A percentile compares a stretch with the other conserved stretches of the same genome.
Evolutionary conservation across 257 asterid species (phyloP).

Genomic region (Solanum raphanifolium): DNA sequence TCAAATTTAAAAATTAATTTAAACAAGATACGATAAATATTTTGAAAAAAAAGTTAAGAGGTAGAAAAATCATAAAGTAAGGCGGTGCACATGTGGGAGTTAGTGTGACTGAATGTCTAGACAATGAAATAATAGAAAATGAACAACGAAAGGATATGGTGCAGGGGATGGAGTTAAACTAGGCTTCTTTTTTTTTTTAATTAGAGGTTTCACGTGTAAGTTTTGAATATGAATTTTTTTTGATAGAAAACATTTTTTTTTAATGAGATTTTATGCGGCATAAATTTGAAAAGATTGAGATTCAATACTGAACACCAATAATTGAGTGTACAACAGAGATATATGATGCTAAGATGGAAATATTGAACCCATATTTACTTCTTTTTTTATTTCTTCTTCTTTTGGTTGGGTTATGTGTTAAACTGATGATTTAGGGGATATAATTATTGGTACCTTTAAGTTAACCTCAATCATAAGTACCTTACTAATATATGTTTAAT

Average conservation of each 20-base stretch:
- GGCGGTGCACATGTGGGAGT: neutral
- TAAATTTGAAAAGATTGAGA: too few relatives aligned
- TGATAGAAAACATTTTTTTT: too few relatives aligned
- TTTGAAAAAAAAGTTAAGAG: neutral
- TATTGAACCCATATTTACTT: neutral
- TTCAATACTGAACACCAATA: fast-evolving
- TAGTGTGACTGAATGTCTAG: neutral
- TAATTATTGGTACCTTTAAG: neutral
- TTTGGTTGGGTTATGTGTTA: neutral
- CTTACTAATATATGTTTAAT: neutral
- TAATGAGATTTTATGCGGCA: fast-evolving
- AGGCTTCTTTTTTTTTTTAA: fast-evolving
- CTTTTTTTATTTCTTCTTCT: neutral
- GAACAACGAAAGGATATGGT: neutral
- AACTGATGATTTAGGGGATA: neutral
- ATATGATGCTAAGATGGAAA: too few relatives aligned
- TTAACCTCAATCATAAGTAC: neutral
- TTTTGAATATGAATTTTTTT: too few relatives aligned
- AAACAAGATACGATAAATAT: neutral
- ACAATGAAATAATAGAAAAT: neutral
- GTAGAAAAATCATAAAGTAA: neutral
- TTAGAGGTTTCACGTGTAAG: too few relatives aligned
- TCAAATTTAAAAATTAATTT: neutral
- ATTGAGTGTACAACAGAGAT: neutral
- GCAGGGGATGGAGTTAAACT: fast-evolving